Percentiles rank a stretch among this genome's conserved stretches.
Evolutionary conservation across 2,329 filamentous ascomycete genomes (phyloP).

Genomic region (Colletotrichum kahawae): DNA sequence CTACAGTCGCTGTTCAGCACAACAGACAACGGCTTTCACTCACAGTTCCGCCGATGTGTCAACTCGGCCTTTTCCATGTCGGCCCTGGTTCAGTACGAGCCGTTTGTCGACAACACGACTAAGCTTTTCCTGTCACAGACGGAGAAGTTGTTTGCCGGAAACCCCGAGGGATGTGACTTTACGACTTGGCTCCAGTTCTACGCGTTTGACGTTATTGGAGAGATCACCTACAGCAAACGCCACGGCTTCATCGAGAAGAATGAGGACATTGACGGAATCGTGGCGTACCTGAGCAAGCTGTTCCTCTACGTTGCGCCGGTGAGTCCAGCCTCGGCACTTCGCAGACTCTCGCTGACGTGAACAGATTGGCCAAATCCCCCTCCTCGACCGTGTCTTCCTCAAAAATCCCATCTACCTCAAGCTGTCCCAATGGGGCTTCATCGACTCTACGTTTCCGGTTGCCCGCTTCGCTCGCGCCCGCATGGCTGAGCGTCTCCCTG

Average conservation of each 20-base stretch:
- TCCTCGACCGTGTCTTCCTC: conserved; percentile 70
- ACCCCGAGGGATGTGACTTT: conserved; percentile 61
- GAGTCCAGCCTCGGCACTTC: conserved; percentile 29
- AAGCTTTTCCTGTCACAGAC: conserved; percentile 72
- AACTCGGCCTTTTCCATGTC: conserved; percentile 82
- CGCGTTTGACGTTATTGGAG: conserved; percentile 82
- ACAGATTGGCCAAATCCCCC: conserved; percentile 75
- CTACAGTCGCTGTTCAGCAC: conserved; percentile 80
- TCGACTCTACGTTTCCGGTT: conserved; percentile 73
- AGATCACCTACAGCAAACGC: conserved; percentile 77
- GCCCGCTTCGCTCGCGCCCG: conserved; percentile 73
- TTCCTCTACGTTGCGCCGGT: conserved; percentile 76
- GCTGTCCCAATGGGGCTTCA: conserved; percentile 69
- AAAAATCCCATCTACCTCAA: conserved; percentile 79
- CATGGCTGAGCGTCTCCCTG: conserved; percentile 67
- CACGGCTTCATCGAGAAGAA: conserved; percentile 79
- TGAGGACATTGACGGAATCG: conserved; percentile 77
- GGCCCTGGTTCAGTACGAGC: conserved; percentile 78
- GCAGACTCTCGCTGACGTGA: not conserved
- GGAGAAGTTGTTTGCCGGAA: conserved; percentile 56
- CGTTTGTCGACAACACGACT: conserved; percentile 78
- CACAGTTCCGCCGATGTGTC: conserved; percentile 75
- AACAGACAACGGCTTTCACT: conserved; percentile 76
- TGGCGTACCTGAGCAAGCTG: conserved; percentile 66
- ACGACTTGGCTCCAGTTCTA: conserved; percentile 79